Conservation (phyloP, 1,284 basidiomycete genomes). For the Earliella scabrosa region DNA sequence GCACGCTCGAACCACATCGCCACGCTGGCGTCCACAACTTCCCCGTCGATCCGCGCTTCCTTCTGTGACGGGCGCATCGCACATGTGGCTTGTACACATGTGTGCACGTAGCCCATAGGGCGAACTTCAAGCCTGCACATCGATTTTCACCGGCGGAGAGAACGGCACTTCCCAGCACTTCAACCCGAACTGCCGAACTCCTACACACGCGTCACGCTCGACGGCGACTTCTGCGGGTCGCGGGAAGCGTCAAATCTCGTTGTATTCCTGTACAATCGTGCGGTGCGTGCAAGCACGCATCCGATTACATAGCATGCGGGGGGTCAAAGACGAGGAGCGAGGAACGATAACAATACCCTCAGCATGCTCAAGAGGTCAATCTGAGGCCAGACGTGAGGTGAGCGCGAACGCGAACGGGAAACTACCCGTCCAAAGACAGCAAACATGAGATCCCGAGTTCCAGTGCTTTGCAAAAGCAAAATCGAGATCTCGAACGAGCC, state of each 20-base stretch:
- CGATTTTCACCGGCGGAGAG: too few species aligned
- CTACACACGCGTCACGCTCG: too few species aligned
- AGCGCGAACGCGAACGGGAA: slow-evolving; percentile 22
- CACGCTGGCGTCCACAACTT: background rate
- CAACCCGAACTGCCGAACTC: too few species aligned
- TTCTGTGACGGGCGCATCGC: background rate
- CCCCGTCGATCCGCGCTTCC: background rate
- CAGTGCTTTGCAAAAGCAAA: slow-evolving; percentile 34
- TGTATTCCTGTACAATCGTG: slow-evolving; percentile 28
- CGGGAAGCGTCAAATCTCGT: slow-evolving; percentile 10
- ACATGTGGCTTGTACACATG: background rate
- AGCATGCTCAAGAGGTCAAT: slow-evolving; percentile 18
- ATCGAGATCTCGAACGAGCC: slow-evolving; percentile 29
- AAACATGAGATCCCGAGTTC: slow-evolving; percentile 25
- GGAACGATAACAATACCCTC: slow-evolving; percentile 12
- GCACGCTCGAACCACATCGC: background rate
- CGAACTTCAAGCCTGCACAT: too few species aligned
- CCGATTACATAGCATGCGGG: slow-evolving; percentile 15
- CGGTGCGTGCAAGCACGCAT: slow-evolving; percentile 22
- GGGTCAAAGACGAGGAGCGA: background rate
- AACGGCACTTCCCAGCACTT: too few species aligned
- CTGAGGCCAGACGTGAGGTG: slow-evolving; percentile 11
- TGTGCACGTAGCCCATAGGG: too few species aligned
- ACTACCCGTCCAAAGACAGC: slow-evolving; percentile 26
- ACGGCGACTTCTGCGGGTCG: too few species aligned